Evolutionary conservation across 495 filamentous ascomycete genomes (phyloP), one percentile per base, ranked within the genome.

Genomic region (Podospora anserina): DNA sequence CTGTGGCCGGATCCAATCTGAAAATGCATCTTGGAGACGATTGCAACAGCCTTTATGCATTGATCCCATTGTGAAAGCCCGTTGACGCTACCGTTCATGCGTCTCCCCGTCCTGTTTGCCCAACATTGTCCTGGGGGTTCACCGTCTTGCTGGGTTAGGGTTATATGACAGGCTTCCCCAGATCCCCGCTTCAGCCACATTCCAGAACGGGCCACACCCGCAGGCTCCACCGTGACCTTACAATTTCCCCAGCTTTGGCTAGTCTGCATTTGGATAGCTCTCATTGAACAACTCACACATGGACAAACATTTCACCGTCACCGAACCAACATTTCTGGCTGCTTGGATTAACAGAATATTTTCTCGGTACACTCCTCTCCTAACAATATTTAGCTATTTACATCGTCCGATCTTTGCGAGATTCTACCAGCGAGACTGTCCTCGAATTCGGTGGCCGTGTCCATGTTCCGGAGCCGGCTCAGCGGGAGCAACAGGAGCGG

Each of bases 381-480:
- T 32, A 4, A 32, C 30, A 6, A 32, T 32, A 7, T 49, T 13
- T 49, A 49, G 3, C 39, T 49, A 49, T 49, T 11, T 5, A 7
- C 7, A 5, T 32, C 0, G 4, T 32, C 30, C 30, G 2, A 49
- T 0, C 39, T 13, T 0, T 23, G 23, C 39, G 15, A 49, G 6
- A 3, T 3, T 11, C 39, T 61, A 61, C 23, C 28, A 61, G 26
- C 28, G 23, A 58, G 56, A 15, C 60, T 66, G 59, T 19, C 68
- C 64, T 60, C 68, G 60, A 13, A 66, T 66, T 6, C 54, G 56
- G 23, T 34, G 55, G 23, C n/a, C 27, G 5, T 66, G 64, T 13
- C 23, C 49, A 13, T 57, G 54, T 49, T 16, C 39, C 9, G 39
- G 39, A 11, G 39, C 39, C 9, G 13, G 39, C 16, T 19, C 61